Evolutionary conservation across 257 asterid genomes (phyloP), one percentile per base, ranked within the genome.

Genomic region (Ilex aquifolium): DNA sequence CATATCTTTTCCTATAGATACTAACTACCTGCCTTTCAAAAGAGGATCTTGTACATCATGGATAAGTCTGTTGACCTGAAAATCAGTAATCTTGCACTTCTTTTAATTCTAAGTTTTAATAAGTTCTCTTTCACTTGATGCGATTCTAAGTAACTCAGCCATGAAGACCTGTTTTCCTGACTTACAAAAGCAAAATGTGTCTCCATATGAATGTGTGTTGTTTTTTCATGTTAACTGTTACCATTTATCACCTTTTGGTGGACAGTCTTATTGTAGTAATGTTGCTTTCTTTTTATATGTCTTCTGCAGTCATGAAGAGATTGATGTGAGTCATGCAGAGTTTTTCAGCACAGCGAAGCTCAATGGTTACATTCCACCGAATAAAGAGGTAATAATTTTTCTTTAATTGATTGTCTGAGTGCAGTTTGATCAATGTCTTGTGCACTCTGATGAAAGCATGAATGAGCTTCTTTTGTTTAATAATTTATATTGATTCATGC

Each of bases 281-380:
- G 27, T 21, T 21, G 27, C 27, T 21, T 21, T 17, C 31, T 64
- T 66, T 62, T 44, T n/a, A 55, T 60, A 32, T 40, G n/a, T 59
- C 73, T 32, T 69, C 58, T 77, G 78, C 88, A 91, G 98, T 68
- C 95, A 91, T 74, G 77, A 88, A 77, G 98, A 86, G 27, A 81
- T 81, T 53, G 98, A 91, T 76, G 98, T 91, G 57, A 91, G 98
- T 74, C 96, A 91, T 85, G 92, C 98, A 50, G 98, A 88, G 44
- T 91, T 91, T 80, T 91, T 91, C 76, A 72, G 76, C 32, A 56
- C 91, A 53, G 95, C 96, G 59, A 91, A 88, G 83, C 88, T 70
- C 67, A 91, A 86, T 68, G 96, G 95, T 31, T 91, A 91, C 73
- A 76, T 80, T 59, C 98, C 96, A 16, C 98, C 96, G 13, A 86